Base-by-base conservation (phyloP, 345 rosid species). In the thale cress (Arabidopsis thaliana) region DNA sequence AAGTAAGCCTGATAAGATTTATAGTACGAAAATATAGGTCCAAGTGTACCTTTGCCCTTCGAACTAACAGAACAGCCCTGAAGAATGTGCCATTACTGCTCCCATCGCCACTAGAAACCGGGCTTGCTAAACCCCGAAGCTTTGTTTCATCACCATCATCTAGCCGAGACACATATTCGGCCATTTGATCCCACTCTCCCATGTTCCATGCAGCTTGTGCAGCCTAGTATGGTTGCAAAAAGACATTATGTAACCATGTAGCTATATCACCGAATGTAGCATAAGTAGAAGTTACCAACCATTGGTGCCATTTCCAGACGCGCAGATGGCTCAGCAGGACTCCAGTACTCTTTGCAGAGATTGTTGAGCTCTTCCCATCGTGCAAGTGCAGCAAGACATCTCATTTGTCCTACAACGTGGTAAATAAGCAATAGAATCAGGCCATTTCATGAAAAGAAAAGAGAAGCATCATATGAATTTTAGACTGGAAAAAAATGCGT, bases 171-270 rank as follows among this genome's bases (percentile, higher is more conserved):
- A 90, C 98, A 84, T 92, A 95, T 82, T 95, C 99, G 11, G 94
- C 93, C 99, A 95, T 95, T 81, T 92, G 98, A 79, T 95, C 98
- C 99, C 99, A 95, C 75, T 95, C 98, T 53, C 98, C 98, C 99
- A 95, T 95, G 75, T 90, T 95, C 99, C 98, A 95, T 68, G 99
- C 99, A 85, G 99, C 99, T 42, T 11, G 46, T 77, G 98, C 98
- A 74, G 99, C 99, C 99, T 94, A 77, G 42, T 53, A 41, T 16
- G 78, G 64, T 30, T 66, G 53, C 65, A 42, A 37, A 78, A 67
- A 66, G 37, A 67, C 44, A 67, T 59, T 40, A 66, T 59, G 38
- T 72, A 52, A 78, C 45, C 42, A 51, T 36, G 20, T 32, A 68
- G 37, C 62, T 38, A 66, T 46, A 67, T 65, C 16, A 64, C 69